These are phyloP conservation scores for Calonectria fujianensis DNA, from an alignment of 2,329 filamentous ascomycete species.

Conservation along the genomic window DNA sequence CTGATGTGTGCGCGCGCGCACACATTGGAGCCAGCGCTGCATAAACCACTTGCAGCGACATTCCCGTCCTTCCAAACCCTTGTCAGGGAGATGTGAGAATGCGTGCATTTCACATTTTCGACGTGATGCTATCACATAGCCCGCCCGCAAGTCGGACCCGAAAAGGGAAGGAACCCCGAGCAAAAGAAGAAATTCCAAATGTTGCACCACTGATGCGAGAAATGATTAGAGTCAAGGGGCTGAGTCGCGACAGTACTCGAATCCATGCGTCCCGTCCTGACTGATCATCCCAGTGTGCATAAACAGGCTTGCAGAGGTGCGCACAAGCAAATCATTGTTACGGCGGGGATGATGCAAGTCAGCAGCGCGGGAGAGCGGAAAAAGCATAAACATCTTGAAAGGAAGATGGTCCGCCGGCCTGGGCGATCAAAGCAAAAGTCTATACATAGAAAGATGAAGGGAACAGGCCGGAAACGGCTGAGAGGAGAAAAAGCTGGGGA, in stretches of 20 bases:
- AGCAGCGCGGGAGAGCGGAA: background rate
- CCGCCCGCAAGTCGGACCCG: conserved; percentile 12
- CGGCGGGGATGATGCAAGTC: conserved; percentile 20
- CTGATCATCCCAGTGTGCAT: conserved; percentile 20
- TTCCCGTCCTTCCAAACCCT: conserved; percentile 21
- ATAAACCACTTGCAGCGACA: conserved; percentile 12
- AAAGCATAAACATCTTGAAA: conserved; percentile 11
- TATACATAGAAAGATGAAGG: conserved; percentile 10
- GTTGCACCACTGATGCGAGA: conserved; percentile 31
- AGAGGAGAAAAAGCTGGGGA: background rate
- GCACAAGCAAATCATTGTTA: conserved; percentile 5
- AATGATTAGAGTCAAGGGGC: conserved; percentile 19
- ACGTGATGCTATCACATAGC: background rate
- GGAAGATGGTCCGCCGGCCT: background rate
- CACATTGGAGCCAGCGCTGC: background rate
- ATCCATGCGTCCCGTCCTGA: conserved; percentile 16
- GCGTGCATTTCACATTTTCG: background rate
- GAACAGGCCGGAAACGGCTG: background rate
- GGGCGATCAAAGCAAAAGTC: conserved; percentile 6
- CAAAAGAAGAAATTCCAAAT: conserved; percentile 16
- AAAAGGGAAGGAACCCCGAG: background rate
- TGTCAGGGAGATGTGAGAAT: conserved; percentile 11
- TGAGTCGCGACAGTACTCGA: conserved; percentile 29
- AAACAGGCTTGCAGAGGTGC: conserved; percentile 13
- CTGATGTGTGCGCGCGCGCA: background rate